These are phyloP conservation scores for Coniferiporia weirii DNA, from an alignment of 1,284 basidiomycete genomes.

Conservation along the genomic window DNA sequence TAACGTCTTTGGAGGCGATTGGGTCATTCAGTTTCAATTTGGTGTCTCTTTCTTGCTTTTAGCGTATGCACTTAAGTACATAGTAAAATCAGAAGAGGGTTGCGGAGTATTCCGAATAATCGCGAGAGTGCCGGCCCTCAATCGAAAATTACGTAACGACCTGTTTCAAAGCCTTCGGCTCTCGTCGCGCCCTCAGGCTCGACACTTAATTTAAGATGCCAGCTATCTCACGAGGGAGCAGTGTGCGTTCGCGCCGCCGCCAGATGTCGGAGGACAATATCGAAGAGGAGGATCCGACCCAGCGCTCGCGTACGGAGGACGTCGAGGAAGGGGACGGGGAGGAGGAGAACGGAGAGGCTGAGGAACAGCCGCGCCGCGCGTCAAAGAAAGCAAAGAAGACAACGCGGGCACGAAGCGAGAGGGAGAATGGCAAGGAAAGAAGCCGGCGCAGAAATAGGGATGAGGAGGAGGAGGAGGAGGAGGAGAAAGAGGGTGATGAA, in stretches of 20 bases:
- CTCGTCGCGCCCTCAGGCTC: no score
- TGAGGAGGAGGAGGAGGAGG: background rate
- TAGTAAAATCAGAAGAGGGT: no score
- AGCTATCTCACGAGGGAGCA: constrained; percentile 7
- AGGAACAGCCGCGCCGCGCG: background rate
- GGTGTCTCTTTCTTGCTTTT: no score
- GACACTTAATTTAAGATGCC: background rate
- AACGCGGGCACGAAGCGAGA: background rate
- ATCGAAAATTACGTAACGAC: no score
- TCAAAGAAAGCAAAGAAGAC: background rate
- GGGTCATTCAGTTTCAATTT: no score
- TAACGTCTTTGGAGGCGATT: no score
- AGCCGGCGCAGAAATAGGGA: background rate
- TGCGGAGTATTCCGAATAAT: no score
- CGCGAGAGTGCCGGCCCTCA: no score
- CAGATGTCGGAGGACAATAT: constrained; percentile 12
- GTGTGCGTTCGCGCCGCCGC: background rate
- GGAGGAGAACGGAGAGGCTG: background rate
- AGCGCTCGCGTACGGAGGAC: constrained; percentile 13
- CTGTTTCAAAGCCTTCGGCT: no score
- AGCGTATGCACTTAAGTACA: no score
- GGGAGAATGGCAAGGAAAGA: background rate
- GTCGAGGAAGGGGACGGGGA: constrained; percentile 9
- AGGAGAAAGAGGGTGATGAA: background rate
- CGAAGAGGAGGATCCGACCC: constrained; percentile 11